Percentiles rank a stretch among this genome's conserved stretches.
These are phyloP conservation scores for Vanilla planifolia DNA, from an alignment of 106 monocot species.

Conservation along the genomic window DNA sequence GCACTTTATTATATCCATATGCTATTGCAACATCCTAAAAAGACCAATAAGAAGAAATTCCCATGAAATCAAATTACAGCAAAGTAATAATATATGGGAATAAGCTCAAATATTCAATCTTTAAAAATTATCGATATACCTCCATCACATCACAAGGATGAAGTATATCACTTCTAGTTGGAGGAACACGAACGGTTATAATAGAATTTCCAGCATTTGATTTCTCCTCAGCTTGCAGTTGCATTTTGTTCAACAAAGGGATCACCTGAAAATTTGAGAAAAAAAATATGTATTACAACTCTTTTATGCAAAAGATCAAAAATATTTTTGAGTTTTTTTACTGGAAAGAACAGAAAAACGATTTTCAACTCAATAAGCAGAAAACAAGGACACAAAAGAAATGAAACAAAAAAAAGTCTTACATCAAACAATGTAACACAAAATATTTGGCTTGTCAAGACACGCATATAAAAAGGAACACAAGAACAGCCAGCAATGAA, in stretches of 20 bases:
- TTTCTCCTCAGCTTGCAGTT: conserved; percentile 51
- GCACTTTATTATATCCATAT: conserved; percentile 85
- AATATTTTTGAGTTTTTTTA: no score
- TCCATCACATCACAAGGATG: conserved; percentile 90
- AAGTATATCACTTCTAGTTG: conserved; percentile 96
- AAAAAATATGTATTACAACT: background rate
- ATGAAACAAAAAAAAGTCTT: no score
- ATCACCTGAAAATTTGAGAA: conserved; percentile 45
- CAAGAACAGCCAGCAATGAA: no score
- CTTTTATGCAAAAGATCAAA: no score
- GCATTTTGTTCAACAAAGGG: conserved; percentile 87
- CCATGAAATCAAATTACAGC: no score
- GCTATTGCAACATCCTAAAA: conserved; percentile 93
- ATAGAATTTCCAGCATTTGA: conserved; percentile 22
- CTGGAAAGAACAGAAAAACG: no score
- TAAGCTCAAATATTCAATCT: no score
- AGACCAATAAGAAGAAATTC: conserved; percentile 7
- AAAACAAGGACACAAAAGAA: no score
- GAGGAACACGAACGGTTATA: conserved; percentile 67
- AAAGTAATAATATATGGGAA: background rate
- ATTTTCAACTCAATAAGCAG: no score
- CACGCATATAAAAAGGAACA: no score
- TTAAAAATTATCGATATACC: conserved; percentile 30
- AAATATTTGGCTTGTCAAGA: no score
- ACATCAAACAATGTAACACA: no score